Evolutionary conservation across 2,329 filamentous ascomycete species (phyloP).

Genomic region (Ophiosphaerella korrae): DNA sequence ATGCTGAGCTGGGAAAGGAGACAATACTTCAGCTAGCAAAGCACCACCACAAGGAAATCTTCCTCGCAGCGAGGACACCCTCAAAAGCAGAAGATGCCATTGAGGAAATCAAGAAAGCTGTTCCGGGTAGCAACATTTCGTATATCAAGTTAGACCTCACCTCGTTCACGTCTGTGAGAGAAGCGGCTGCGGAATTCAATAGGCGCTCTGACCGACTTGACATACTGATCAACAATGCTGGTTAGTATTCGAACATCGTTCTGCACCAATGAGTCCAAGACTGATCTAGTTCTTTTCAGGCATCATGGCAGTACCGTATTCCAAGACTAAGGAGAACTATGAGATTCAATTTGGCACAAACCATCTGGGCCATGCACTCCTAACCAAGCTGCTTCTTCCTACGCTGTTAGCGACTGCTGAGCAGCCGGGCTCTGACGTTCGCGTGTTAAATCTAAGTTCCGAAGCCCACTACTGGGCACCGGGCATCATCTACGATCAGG

Average conservation of each 20-base stretch:
- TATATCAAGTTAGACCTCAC: slow-evolving; percentile 38
- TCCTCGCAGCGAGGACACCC: slow-evolving; percentile 46
- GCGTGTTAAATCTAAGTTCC: background rate
- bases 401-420: slow-evolving; percentile 3
- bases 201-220: slow-evolving; percentile 36
- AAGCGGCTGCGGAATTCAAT: background rate
- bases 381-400: slow-evolving; percentile 9
- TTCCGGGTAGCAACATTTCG: slow-evolving; percentile 6
- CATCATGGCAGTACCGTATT: slow-evolving; percentile 29
- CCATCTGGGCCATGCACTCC: slow-evolving; percentile 26
- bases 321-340: slow-evolving; percentile 49
- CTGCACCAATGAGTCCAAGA: background rate
- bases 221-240: slow-evolving; percentile 49
- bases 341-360: slow-evolving; percentile 55
- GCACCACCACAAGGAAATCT: slow-evolving; percentile 49
- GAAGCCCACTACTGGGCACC: background rate
- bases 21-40: slow-evolving; percentile 47
- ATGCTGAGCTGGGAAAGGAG: slow-evolving; percentile 51
- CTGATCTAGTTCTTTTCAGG: slow-evolving; percentile 9
- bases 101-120: slow-evolving; percentile 7
- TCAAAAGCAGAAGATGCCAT: slow-evolving; percentile 10
- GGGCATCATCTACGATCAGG: slow-evolving; percentile 2
- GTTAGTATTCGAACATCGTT: background rate
- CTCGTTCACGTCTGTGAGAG: slow-evolving; percentile 22
- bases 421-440: background rate